Base-by-base conservation (phyloP, 495 filamentous ascomycete species). In the Aspergillus carlsbadensis region DNA sequence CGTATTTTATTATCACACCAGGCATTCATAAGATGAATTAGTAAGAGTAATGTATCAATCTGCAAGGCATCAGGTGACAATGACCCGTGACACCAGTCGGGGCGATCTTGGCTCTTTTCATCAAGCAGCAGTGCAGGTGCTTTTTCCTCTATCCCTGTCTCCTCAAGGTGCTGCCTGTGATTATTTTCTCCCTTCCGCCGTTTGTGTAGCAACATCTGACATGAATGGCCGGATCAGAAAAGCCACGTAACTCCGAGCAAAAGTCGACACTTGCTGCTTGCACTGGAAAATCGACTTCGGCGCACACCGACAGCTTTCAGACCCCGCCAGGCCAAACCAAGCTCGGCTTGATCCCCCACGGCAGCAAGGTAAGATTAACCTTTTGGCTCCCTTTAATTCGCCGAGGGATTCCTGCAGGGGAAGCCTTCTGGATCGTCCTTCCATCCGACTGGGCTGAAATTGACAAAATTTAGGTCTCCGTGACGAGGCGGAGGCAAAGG, bases 61-160 rank as follows among this genome's bases (percentile, higher is more conserved):
- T 24, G 39, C 20, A 52, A 31, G 52, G 52, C 18, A 57, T 61
- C 58, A 61, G 58, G 58, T 61, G 58, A 61, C 50, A 22, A 20
- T 24, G 48, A 56, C 53, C 46, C 58, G 52, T 60, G 58, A 60
- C 37, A 7, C 8, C 26, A 26, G 35, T 10, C 41, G 52, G n/a
- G 33, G 45, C 46, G 43, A 56, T 55, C 52, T 44, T 49, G 39
- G 22, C 45, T 51, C 55, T 37, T 17, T 54, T 41, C 21, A 36
- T 26, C 37, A 18, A 42, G 10, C n/a, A 2, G 21, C 31, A 22
- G 18, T 43, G n/a, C n/a, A n/a, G n/a, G n/a, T n/a, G 40, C 40
- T 10, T 11, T 24, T 43, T 43, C 26, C 14, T 21, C 22, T 35
- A 20, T 54, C 17, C 43, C 22, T 22, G 10, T 13, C 22, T 52